phyloP scores from a whole-genome alignment of 2,329 filamentous ascomycete genomes.

The Exophiala xenobiotica region DNA sequence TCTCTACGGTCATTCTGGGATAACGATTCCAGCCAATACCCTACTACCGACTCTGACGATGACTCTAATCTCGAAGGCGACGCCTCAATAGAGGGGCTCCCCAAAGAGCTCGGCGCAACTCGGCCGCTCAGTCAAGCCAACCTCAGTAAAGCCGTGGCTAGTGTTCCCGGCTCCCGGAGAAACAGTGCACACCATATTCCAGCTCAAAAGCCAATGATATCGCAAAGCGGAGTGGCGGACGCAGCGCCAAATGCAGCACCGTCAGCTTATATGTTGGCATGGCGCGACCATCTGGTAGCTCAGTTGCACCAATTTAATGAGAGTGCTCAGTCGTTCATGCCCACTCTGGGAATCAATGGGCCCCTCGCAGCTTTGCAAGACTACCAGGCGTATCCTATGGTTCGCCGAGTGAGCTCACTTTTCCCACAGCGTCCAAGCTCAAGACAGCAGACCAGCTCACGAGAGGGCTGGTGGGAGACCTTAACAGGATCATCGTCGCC shows the following conservation, averaged over 20 bases:
- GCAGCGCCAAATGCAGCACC: slow-evolving; percentile 37
- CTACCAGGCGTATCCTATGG: slow-evolving; percentile 71
- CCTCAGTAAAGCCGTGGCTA: slow-evolving; percentile 4
- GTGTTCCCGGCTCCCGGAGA: slow-evolving; percentile 19
- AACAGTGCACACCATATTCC: slow-evolving; percentile 21
- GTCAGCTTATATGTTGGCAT: slow-evolving; percentile 64
- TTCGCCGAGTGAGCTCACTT: slow-evolving; percentile 69
- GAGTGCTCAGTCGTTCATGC: slow-evolving; percentile 64
- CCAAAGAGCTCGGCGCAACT: slow-evolving; percentile 10
- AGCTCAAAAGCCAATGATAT: slow-evolving; percentile 36
- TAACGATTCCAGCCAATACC: slow-evolving; percentile 43
- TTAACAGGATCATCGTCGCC: slow-evolving; percentile 53
- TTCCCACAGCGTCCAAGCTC: slow-evolving; percentile 63
- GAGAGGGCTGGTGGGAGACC: slow-evolving; percentile 65
- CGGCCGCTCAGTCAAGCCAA: slow-evolving; percentile 1
- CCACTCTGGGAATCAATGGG: slow-evolving; percentile 56
- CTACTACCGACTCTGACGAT: slow-evolving; percentile 44
- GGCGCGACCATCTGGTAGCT: slow-evolving; percentile 70
- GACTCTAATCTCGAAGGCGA: slow-evolving; percentile 41
- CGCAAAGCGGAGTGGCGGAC: slow-evolving; percentile 30
- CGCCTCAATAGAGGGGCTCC: slow-evolving; percentile 9
- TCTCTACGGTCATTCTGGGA: slow-evolving; percentile 69
- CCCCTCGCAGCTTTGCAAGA: slow-evolving; percentile 65
- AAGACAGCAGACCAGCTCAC: slow-evolving; percentile 50
- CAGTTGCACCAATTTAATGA: slow-evolving; percentile 78